Evolutionary conservation across 129 eudicot species (phyloP), one percentile per base, ranked within the genome.

Genomic region (Lactuca saligna): DNA sequence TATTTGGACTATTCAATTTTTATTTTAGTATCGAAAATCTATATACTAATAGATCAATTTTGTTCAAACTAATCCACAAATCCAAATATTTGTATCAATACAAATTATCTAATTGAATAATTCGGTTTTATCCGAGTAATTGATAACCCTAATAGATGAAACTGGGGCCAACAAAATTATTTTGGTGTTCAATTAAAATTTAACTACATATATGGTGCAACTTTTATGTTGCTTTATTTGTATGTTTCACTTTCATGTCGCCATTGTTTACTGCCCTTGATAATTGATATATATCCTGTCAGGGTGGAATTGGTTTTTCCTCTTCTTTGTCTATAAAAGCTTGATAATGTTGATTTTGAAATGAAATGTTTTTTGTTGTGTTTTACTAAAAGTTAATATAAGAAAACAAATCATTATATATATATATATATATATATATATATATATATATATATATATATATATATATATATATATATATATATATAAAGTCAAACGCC

Each of bases 401-500:
- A 35, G 17, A 29, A 13, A 49, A 38, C 5, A 66, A 35, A 61
- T 16, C 55, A 31, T 50, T 77, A 57, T 15, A 9, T 10, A 75
- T n/a, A n/a, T n/a, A n/a, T n/a, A n/a, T n/a, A n/a, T n/a, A n/a
- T n/a, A n/a, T n/a, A n/a, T n/a, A n/a, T n/a, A n/a, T n/a, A n/a
- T n/a, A n/a, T n/a, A n/a, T n/a, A n/a, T n/a, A n/a, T n/a, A n/a
- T n/a, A n/a, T n/a, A n/a, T n/a, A n/a, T n/a, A n/a, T n/a, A n/a
- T n/a, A n/a, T n/a, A n/a, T n/a, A n/a, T n/a, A n/a, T n/a, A n/a
- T n/a, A n/a, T n/a, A n/a, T n/a, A n/a, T n/a, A n/a, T n/a, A n/a
- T n/a, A n/a, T n/a, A 57, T 15, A 9, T 10, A 75, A 75, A 75
- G 74, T 67, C 80, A 68, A 68, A 58, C 13, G 32, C 49, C 3